Percentiles rank a stretch among this genome's conserved stretches.
Conservation (phyloP, 2,329 filamentous ascomycete genomes). For the Lachnellula occidentalis region DNA sequence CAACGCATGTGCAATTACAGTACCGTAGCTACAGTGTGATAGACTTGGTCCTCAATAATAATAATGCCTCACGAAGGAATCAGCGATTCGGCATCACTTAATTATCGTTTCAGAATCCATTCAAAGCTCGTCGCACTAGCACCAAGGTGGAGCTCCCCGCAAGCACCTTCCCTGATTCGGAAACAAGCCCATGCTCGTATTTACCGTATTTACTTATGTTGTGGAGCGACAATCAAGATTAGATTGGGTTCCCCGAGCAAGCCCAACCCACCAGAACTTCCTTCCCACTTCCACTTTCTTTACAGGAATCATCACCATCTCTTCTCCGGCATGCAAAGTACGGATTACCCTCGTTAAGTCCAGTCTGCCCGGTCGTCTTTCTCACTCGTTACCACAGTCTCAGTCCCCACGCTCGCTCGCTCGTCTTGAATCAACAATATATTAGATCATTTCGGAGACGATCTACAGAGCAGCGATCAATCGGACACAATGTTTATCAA, state of each 20-base stretch:
- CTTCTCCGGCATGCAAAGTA: not conserved
- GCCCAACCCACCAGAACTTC: not conserved
- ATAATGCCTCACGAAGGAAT: not conserved
- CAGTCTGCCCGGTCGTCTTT: not conserved
- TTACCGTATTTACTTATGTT: not conserved
- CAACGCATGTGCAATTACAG: too few species aligned
- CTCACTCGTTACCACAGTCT: not conserved
- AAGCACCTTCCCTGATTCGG: too few species aligned
- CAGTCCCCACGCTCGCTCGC: not conserved
- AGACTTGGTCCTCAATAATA: not conserved
- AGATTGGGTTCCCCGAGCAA: too few species aligned
- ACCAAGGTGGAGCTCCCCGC: too few species aligned
- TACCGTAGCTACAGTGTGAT: too few species aligned
- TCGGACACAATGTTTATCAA: not conserved
- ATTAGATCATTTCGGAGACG: not conserved
- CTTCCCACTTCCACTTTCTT: not conserved
- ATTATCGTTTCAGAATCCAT: too few species aligned
- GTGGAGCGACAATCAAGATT: not conserved
- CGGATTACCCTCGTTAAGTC: not conserved
- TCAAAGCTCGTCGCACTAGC: too few species aligned
- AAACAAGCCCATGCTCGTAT: too few species aligned
- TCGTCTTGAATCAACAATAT: not conserved
- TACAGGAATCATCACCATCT: not conserved
- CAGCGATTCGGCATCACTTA: too few species aligned
- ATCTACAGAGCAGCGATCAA: not conserved